Evolutionary conservation across 177 flowering plant genomes (phyloP), one percentile per base, ranked within the genome.

Genomic region (Vitis hybrid): DNA sequence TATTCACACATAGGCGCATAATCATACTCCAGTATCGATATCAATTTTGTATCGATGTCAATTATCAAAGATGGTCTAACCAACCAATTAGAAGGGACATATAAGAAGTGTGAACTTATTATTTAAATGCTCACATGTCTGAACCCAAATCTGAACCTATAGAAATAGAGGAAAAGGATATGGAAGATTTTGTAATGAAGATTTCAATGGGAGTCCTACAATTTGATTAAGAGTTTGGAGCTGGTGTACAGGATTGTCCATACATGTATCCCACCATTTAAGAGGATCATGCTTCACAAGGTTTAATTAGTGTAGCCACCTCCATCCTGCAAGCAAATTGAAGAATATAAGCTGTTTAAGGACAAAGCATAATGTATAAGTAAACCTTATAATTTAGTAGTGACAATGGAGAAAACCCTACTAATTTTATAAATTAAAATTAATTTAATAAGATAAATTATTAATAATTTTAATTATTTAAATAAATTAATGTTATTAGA

Each of bases 291-390:
- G 45, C 45, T 34, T 86, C 97, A 21, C 84, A 69, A 66, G 90
- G 90, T n/a, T 64, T 93, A 13, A 92, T 88, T 54, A 81, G 86
- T 60, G 69, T 71, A 69, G 79, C 75, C 62, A 87, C 87, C 72
- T 81, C 89, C 21, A 75, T 83, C 13, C 97, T 0, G 70, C 66
- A 49, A 80, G 87, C 14, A 88, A 89, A 79, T 77, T 93, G 50
- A 93, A 91, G 81, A 66, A 78, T 51, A 75, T 87, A 4, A 81
- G 79, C 51, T 79, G 89, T n/a, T 78, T 88, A 52, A 78, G 95
- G 66, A 93, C 98, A 51, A 93, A 86, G 67, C 97, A 91, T 71
- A 84, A 71, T 65, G 96, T 84, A 97, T 93, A 81, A 89, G 98
- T 88, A 30, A 19, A 10, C 1, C 17, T 11, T 60, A 56, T 51